A percentile compares a stretch with the other conserved stretches of the same genome.
Conservation (phyloP, 192 early-diverging fungal species). For the Umbelopsis sp. region DNA sequence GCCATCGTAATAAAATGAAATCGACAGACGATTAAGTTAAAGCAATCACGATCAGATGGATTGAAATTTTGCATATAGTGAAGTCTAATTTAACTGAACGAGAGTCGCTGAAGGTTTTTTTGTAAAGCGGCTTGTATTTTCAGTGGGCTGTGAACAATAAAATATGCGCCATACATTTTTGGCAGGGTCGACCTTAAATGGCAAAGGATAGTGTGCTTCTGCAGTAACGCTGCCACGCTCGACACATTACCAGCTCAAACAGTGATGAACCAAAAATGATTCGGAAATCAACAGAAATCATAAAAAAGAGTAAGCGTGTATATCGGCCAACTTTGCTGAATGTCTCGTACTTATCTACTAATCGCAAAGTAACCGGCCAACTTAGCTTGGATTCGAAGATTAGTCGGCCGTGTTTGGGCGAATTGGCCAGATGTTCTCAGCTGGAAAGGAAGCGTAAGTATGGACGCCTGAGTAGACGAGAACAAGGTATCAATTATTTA, state of each 20-base stretch:
- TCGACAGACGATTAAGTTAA: too few relatives aligned
- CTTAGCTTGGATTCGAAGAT: not conserved
- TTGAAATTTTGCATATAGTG: too few relatives aligned
- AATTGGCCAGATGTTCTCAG: conserved; percentile 34
- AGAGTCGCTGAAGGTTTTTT: too few relatives aligned
- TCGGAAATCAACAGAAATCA: not conserved
- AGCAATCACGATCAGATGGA: too few relatives aligned
- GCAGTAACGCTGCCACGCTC: too few relatives aligned
- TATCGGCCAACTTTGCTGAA: not conserved
- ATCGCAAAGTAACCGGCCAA: not conserved
- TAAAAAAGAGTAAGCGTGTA: not conserved
- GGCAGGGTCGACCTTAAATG: not conserved
- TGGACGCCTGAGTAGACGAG: not conserved
- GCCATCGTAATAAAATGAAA: too few relatives aligned
- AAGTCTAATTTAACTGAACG: too few relatives aligned
- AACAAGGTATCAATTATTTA: not conserved
- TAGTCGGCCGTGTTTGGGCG: not conserved
- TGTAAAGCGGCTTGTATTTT: too few relatives aligned
- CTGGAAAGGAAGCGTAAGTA: conserved; percentile 37
- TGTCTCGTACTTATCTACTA: not conserved
- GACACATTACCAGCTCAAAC: too few relatives aligned
- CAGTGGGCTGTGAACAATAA: too few relatives aligned
- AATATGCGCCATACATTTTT: not conserved
- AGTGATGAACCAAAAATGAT: not conserved
- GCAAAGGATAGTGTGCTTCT: not conserved